These are phyloP conservation scores for Periconia sp. DNA, from an alignment of 2,329 filamentous ascomycete species.

Conservation along the genomic window DNA sequence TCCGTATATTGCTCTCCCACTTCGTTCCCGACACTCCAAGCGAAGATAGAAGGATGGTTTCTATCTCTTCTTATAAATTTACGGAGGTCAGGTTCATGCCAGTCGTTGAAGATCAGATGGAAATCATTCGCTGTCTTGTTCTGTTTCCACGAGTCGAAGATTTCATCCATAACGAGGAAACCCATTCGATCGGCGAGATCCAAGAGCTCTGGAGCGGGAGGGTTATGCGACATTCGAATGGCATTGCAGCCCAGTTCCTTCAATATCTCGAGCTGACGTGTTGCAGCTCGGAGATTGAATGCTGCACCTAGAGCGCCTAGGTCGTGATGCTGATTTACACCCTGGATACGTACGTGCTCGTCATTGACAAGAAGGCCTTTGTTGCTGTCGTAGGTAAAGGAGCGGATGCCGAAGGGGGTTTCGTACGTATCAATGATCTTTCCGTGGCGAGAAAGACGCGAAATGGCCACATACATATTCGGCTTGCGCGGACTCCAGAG, in stretches of 20 bases:
- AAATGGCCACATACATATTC: conserved; percentile 57
- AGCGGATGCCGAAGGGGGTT: conserved; percentile 58
- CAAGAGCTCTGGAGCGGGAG: conserved; percentile 58
- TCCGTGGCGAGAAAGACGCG: conserved; percentile 37
- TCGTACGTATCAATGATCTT: conserved; percentile 53
- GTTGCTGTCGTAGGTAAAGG: conserved; percentile 47
- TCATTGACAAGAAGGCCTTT: conserved; percentile 57
- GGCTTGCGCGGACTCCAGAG: conserved; percentile 58
- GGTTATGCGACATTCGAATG: conserved; percentile 60
- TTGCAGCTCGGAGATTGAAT: conserved; percentile 56
- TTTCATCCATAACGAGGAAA: conserved; percentile 60
- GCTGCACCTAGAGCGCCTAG: conserved; percentile 58
- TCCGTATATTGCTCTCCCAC: conserved; percentile 54
- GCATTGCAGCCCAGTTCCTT: conserved; percentile 59
- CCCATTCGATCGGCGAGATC: conserved; percentile 58
- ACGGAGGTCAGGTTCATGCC: conserved; percentile 60
- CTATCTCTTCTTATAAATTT: conserved; percentile 59
- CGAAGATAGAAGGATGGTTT: conserved; percentile 61
- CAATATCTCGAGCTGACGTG: conserved; percentile 57
- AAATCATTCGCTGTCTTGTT: conserved; percentile 57
- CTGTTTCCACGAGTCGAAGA: conserved; percentile 59
- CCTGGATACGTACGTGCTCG: conserved; percentile 52
- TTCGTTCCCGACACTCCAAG: conserved; percentile 63
- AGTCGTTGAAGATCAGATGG: conserved; percentile 60
- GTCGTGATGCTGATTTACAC: conserved; percentile 60